Evolutionary conservation across 2,329 filamentous ascomycete species (phyloP).

Genomic region (Colletotrichum siamense): DNA sequence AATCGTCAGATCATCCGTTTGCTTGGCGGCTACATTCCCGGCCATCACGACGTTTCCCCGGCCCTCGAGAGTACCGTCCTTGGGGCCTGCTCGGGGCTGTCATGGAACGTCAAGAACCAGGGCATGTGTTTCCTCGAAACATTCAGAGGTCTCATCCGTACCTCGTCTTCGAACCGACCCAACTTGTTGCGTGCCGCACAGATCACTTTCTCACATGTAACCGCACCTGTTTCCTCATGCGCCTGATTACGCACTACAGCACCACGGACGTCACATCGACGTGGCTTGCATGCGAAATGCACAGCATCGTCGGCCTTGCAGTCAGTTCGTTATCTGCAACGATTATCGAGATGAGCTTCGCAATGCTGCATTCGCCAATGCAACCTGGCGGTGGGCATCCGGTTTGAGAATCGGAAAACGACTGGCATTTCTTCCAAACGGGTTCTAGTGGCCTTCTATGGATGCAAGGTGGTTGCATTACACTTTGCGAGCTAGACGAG

Average conservation of each 20-base stretch:
- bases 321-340: not conserved
- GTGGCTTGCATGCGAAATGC: not conserved
- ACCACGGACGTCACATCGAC: not conserved
- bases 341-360: not conserved
- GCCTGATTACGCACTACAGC: not conserved
- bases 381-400: not conserved
- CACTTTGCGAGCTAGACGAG: not conserved
- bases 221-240: not conserved
- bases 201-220: slow-evolving; percentile 16
- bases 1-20: not conserved
- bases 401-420: not conserved
- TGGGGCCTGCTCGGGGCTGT: not conserved
- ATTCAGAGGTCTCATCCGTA: not conserved
- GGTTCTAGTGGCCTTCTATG: not conserved
- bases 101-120: not conserved
- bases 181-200: not conserved
- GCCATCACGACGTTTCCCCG: not conserved
- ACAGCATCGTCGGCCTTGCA: not conserved
- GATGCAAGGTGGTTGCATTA: not conserved
- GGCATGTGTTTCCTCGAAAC: slow-evolving; percentile 9
- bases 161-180: not conserved
- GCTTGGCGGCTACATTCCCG: not conserved
- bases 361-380: not conserved
- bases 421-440: not conserved
- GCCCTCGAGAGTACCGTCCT: not conserved